Evolutionary conservation across 106 monocot genomes (phyloP), one percentile per base, ranked within the genome.

Genomic region (Chionographis japonica): DNA sequence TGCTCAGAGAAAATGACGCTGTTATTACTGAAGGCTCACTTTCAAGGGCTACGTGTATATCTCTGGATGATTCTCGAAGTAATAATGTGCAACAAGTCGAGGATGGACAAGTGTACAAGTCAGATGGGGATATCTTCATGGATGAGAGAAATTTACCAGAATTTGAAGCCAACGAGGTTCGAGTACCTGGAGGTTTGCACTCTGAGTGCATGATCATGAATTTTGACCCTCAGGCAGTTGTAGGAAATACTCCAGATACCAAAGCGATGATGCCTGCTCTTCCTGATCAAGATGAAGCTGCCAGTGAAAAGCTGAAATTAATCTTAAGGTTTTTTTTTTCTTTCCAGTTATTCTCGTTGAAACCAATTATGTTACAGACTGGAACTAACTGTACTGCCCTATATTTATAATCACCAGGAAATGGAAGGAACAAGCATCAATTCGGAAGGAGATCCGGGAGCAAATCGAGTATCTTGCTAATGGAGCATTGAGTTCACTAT

Each of bases 351-450:
- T 63, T 27, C 35, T 27, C 37, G 4, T 82, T 54, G 71, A 54
- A 56, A 7, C 65, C 35, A 14, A 46, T 11, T 67, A 18, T 46
- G 53, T 43, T 19, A 37, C 40, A 4, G 35, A 72, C 3, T 38
- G 37, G 40, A 40, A 39, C 37, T 18, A 0, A 39, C 36, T 6
- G 11, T 46, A 42, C 14, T 49, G 14, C 13, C 37, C 18, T 62
- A 14, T 52, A 10, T 58, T 8, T 12, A 2, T 54, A 13, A 51
- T 61, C 38, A 13, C 42, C 67, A 98, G 98, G 75, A 98, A 77
- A 79, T 93, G 98, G 98, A 93, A 79, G 68, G 69, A 58, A 14
- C 71, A 61, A 54, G 68, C 95, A 56, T 71, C 70, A 39, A 68
- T 54, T 14, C 73, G 73, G 75, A 81, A 79, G 54, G 74, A 71